These are phyloP conservation scores for Didymella segeticola DNA, from an alignment of 2,329 filamentous ascomycete genomes.

Conservation along the genomic window DNA sequence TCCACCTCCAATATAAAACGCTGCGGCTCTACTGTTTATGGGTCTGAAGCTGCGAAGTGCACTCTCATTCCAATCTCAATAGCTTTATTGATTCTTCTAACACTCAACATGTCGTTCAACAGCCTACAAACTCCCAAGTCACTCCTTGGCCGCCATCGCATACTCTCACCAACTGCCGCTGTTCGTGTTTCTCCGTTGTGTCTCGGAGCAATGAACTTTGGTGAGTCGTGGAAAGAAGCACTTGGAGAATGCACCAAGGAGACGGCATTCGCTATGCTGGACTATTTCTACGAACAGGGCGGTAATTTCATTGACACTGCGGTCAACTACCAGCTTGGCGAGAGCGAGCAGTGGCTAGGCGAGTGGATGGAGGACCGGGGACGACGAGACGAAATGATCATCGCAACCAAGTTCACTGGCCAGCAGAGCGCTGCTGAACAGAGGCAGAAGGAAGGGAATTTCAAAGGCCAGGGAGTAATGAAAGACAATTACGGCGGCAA, in stretches of 20 bases:
- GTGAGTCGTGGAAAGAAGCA: constrained; percentile 50
- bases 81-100: background rate
- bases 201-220: constrained; percentile 60
- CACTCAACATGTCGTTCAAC: constrained; percentile 13
- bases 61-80: background rate
- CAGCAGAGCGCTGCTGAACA: constrained; percentile 11
- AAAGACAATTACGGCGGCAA: constrained; percentile 35
- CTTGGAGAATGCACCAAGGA: constrained; percentile 64
- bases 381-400: constrained; percentile 50
- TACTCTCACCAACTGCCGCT: constrained; percentile 57
- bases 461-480: constrained; percentile 17
- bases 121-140: constrained; percentile 18
- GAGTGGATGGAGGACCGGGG: constrained; percentile 51
- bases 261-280: constrained; percentile 68
- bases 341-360: constrained; percentile 53
- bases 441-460: constrained; percentile 10
- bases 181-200: constrained; percentile 59
- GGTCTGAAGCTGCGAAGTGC: background rate
- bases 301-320: constrained; percentile 77
- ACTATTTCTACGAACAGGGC: constrained; percentile 69
- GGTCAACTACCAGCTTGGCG: constrained; percentile 49
- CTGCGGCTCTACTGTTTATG: background rate
- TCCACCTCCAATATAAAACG: background rate
- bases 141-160: constrained; percentile 56
- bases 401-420: constrained; percentile 49